These are phyloP conservation scores for Cymodocea nodosa DNA, from an alignment of 116 monocot genomes.

Conservation along the genomic window DNA sequence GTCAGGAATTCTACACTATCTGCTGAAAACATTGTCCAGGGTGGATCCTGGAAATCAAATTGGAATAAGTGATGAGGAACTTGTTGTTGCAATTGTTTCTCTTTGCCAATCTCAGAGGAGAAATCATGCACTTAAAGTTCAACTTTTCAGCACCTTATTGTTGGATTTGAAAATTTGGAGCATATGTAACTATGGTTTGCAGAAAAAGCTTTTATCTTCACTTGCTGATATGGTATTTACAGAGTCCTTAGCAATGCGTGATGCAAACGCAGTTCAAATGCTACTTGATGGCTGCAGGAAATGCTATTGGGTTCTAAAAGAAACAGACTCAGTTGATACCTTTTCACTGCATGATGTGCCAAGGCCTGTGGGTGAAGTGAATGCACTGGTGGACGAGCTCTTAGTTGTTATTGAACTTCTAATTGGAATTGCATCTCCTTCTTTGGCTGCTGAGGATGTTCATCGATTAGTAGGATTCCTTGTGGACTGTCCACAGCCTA, in stretches of 20 bases:
- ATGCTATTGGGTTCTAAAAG: slow-evolving; percentile 84
- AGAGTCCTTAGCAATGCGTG: slow-evolving; percentile 75
- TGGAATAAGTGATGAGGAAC: slow-evolving; percentile 61
- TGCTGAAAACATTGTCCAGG: slow-evolving; percentile 40
- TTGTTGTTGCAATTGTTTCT: slow-evolving; percentile 75
- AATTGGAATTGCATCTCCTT: slow-evolving; percentile 56
- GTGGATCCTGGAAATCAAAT: slow-evolving; percentile 28
- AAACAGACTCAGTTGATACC: slow-evolving; percentile 57
- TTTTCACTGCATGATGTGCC: slow-evolving; percentile 40
- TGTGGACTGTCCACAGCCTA: slow-evolving; percentile 83
- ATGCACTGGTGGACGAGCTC: slow-evolving; percentile 94
- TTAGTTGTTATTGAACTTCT: slow-evolving; percentile 87
- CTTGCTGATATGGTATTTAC: slow-evolving; percentile 98
- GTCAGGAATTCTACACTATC: slow-evolving; percentile 60
- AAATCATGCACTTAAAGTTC: slow-evolving; percentile 73
- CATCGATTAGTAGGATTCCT: slow-evolving; percentile 74
- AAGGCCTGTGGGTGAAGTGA: slow-evolving; percentile 71
- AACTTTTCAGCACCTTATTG: slow-evolving; percentile 72
- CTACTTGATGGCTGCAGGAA: slow-evolving; percentile 96
- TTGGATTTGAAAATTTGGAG: slow-evolving; percentile 94
- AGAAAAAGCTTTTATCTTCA: slow-evolving; percentile 94
- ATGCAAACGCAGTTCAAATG: slow-evolving; percentile 89
- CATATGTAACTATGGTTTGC: slow-evolving; percentile 76
- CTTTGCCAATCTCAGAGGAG: slow-evolving; percentile 75
- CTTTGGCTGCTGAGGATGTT: slow-evolving; percentile 63